Base-by-base conservation (phyloP, 2,329 filamentous ascomycete genomes). In the Ambrosiella xylebori region DNA sequence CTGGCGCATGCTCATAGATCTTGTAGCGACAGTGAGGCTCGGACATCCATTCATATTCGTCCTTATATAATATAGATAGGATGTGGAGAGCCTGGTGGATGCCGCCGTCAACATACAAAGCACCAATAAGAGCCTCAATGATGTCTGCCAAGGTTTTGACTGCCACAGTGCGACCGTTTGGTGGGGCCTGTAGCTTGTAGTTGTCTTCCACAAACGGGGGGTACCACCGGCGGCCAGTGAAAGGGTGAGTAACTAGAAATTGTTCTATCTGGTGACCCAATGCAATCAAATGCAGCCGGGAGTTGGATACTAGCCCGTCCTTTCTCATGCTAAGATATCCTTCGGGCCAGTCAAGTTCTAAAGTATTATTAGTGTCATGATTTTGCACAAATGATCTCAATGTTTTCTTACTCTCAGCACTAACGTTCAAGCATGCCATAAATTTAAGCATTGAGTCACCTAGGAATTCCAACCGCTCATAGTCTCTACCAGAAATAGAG, bases 121-220 rank as follows among this genome's bases (percentile, higher is more conserved):
- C 86, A 0, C 88, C 91, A 17, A 96, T 84, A 0, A 96, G 73
- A 0, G 90, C 80, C 62, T 97, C 91, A 0, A 95, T 77, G 0
- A 96, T 83, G 64, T 97, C 91, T 2, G 91, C 91, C 7, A 96
- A 76, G 0, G 80, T 80, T 66, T 97, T 97, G 1, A 81, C 85
- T 0, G 87, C 85, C 38, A 89, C 66, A 12, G 66, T 65, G 5
- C 74, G 69, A 51, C 68, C 54, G 39, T 12, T 40, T 40, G 1
- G 27, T n/a, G 52, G 61, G 54, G 59, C 37, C 12, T 54, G 61
- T 58, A 45, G 62, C 2, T 65, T 52, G 2, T 70, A 56, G n/a
- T 69, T 61, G 4, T 70, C 65, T 2, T 73, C 68, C 2, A 74
- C 71, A 62, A 86, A 85, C 0, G 77, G 69, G 0, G 87, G 84